Base-by-base conservation (phyloP, 257 asterid species). In the Eucommia ulmoides region DNA sequence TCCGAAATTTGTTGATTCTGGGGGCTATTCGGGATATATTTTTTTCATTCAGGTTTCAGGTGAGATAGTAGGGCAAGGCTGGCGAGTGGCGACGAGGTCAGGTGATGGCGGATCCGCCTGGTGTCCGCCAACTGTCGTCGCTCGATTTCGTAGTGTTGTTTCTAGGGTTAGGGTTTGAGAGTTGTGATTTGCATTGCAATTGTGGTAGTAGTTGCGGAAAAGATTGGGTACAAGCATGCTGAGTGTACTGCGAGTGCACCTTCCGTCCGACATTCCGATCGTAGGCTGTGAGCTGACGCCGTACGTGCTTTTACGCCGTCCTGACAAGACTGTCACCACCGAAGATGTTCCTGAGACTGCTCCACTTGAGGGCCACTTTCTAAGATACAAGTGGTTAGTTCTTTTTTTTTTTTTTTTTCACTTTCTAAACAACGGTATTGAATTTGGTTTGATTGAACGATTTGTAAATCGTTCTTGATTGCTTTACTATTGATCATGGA, bases 201-300 rank as follows among this genome's bases (percentile, higher is more conserved):
- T n/a, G n/a, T n/a, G n/a, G n/a, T 47, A 54, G 16, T 19, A 33
- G 23, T 21, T 25, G 24, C n/a, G 41, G 46, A 49, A n/a, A 21
- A 53, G 56, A 35, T 49, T 49, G 49, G 62, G 45, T 22, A 2
- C 58, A 45, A 79, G 72, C 70, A 89, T 89, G 98, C 88, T 89
- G 86, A 85, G 70, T 70, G 87, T 88, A 73, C 71, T 77, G 48
- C 78, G 95, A 55, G 87, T 88, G 76, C 97, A 88, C 77, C 83
- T 89, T 47, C 96, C 97, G 50, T 82, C 97, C 50, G 97, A 85
- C 62, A 89, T 89, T 58, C 96, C 97, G 23, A 82, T 89, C 24
- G 97, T 89, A 22, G 96, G 96, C 55, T 89, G 97, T 60, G 96
- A 89, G 66, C 74, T 89, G 69, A 78, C 85, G 44, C 97, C 97